Evolutionary conservation across 805 yeast species (phyloP).

Genomic region (Hanseniaspora mollemarum): DNA sequence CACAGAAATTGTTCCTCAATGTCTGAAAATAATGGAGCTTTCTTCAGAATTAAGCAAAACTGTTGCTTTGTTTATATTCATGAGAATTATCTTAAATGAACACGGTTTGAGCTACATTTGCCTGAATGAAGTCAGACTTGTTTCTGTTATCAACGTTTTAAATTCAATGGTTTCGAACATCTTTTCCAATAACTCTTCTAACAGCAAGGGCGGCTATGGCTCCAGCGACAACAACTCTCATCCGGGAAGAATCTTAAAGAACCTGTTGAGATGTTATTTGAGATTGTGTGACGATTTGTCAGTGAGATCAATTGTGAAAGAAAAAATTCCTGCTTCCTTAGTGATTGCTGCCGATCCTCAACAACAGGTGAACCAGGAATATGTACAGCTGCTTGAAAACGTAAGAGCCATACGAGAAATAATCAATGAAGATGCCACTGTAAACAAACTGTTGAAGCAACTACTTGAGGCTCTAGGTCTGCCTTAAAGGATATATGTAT

Average conservation of each 20-base stretch:
- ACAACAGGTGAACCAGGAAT: neutral
- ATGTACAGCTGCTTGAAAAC: neutral
- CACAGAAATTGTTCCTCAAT: conserved; percentile 93
- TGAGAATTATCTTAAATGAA: conserved; percentile 83
- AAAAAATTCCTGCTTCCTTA: conserved; percentile 74
- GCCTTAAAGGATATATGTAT: neutral
- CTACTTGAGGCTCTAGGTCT: conserved; percentile 44
- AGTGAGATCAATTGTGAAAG: conserved; percentile 76
- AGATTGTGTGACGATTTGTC: conserved; percentile 81
- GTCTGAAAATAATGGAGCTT: conserved; percentile 88
- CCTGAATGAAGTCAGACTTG: conserved; percentile 88
- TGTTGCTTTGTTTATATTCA: conserved; percentile 91
- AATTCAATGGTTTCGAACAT: conserved; percentile 74
- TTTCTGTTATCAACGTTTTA: conserved; percentile 83
- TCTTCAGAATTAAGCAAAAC: conserved; percentile 90
- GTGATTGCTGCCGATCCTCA: conserved; percentile 40
- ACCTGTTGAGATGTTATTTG: conserved; percentile 86
- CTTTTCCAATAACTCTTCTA: conserved; percentile 29
- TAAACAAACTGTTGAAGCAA: conserved; percentile 78
- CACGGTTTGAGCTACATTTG: conserved; percentile 84
- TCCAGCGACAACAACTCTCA: conserved; percentile 29
- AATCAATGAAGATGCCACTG: conserved; percentile 75
- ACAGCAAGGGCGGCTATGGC: neutral
- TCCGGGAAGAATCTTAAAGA: conserved; percentile 77
- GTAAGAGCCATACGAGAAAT: conserved; percentile 51